Conservation (phyloP, 2,329 filamentous ascomycete genomes). For the Colletotrichum truncatum region DNA sequence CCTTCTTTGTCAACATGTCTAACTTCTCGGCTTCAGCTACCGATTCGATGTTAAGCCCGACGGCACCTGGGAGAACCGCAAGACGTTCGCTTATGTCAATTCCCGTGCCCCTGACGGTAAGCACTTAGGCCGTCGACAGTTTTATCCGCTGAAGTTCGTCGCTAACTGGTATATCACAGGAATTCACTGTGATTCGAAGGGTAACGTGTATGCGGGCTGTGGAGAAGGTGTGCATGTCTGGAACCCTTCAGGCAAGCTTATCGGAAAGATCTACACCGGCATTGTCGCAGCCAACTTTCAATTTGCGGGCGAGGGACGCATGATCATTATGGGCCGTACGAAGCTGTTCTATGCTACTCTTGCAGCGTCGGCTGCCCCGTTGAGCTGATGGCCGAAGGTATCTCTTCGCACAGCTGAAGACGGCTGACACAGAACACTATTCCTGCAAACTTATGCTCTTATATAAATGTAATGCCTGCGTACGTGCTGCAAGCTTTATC, state of each 20-base stretch:
- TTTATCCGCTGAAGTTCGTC: neutral
- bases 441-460: no score
- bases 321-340: conserved; percentile 46
- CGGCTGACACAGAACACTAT: no score
- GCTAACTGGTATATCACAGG: conserved; percentile 49
- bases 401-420: no score
- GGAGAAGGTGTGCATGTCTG: conserved; percentile 60
- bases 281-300: conserved; percentile 55
- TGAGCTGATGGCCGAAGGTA: no score
- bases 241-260: conserved; percentile 53
- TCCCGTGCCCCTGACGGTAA: conserved; percentile 66
- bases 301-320: conserved; percentile 47
- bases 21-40: conserved; percentile 43
- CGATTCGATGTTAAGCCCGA: conserved; percentile 54
- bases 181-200: conserved; percentile 62
- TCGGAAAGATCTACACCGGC: conserved; percentile 66
- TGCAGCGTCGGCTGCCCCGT: conserved; percentile 30
- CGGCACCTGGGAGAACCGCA: conserved; percentile 56
- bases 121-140: neutral
- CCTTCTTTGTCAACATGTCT: neutral
- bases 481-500: no score
- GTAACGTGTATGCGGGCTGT: conserved; percentile 63
- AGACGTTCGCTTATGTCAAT: conserved; percentile 65
- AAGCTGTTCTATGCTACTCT: conserved; percentile 43
- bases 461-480: no score